Base-by-base conservation (phyloP, 306 rosid genomes). In the Trichosanthes cucumerina region DNA sequence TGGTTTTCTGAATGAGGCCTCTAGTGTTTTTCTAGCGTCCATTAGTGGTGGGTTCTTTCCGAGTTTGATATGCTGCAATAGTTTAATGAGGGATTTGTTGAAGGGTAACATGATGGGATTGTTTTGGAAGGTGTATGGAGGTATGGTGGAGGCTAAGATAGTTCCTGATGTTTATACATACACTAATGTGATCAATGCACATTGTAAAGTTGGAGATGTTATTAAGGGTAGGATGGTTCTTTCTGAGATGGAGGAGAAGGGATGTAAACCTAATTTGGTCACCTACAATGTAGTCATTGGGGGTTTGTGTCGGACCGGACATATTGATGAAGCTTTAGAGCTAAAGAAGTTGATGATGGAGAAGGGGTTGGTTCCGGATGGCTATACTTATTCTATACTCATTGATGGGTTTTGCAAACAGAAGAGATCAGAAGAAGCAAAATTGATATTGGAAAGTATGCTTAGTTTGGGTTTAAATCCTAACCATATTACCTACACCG, bases 121-220 rank as follows among this genome's bases (percentile, higher is more conserved):
- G 84, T 86, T 87, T 46, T 89, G 93, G 93, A 86, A 85, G 79
- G 89, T 87, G 63, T 86, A 72, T 78, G 69, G 76, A 34, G 47
- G 81, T 73, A 85, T 89, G 88, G 66, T 64, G 18, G 82, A 80
- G 33, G 77, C 80, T 76, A 83, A 84, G 39, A 75, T 89, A 23
- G 56, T 24, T 23, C 83, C 82, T 16, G 89, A 87, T 79, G 81
- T 79, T 72, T 78, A 80, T 41, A 87, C 87, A 53, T 87, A 89
- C 46, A 54, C 88, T 19, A 77, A 63, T 79, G 85, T 84, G 57
- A 81, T 87, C 56, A 77, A 63, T 31, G 93, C 91, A 16, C 83
- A 87, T 62, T 82, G 81, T 75, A 82, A 85, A 81, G 80, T 66
- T 36, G 89, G 89, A 39, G 83, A 81, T 83, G 80, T 77, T n/a